phyloP scores from a whole-genome alignment of 202 grass and related monocot genomes.

The Eragrostis tef region DNA sequence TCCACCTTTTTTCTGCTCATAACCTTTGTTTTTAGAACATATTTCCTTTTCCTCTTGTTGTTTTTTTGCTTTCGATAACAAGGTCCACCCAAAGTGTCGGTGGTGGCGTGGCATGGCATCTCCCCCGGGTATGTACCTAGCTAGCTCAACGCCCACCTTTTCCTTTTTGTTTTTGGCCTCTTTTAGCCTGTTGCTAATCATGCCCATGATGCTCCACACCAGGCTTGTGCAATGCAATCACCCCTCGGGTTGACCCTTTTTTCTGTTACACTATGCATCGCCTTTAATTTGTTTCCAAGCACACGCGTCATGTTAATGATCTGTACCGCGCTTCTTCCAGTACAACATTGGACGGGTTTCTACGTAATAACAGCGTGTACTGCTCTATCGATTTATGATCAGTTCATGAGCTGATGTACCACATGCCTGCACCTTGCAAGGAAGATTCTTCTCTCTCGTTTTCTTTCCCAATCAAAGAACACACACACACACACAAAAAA shows the following conservation, averaged over 20 bases:
- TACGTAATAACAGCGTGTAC: background rate
- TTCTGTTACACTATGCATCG: background rate
- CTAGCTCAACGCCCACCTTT: background rate
- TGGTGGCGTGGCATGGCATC: constrained; percentile 46
- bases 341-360: background rate
- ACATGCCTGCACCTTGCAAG: background rate
- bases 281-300: background rate
- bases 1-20: background rate
- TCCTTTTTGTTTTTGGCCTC: background rate
- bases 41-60: background rate
- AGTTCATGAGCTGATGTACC: background rate
- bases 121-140: background rate
- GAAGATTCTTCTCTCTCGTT: background rate
- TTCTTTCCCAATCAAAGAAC: background rate
- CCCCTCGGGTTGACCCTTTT: constrained; percentile 7
- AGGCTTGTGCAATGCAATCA: constrained; percentile 20
- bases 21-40: background rate
- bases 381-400: background rate
- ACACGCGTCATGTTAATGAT: background rate
- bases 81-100: constrained; percentile 59
- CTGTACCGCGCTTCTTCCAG: background rate
- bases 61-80: background rate
- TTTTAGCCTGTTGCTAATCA: constrained; percentile 31
- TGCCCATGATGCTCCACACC: background rate
- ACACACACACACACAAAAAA: background rate